Base-by-base conservation (phyloP, 1,284 basidiomycete species). In the Tilletia indica region DNA sequence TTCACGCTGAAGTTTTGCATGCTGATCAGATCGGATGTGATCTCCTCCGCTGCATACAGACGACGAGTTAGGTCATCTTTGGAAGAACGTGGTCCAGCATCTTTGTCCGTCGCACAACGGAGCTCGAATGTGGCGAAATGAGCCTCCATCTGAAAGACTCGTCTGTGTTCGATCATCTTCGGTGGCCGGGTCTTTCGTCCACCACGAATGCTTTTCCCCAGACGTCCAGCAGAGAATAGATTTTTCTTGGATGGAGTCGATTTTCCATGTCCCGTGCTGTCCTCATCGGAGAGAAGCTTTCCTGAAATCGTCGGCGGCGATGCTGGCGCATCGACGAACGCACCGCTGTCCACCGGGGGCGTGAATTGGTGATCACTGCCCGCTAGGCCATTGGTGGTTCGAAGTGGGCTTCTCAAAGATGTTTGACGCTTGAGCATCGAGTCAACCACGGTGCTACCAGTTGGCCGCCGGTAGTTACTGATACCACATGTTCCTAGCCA, bases 401-500 rank as follows among this genome's bases (percentile, higher is more conserved):
- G 42, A 45, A 45, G 14, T 45, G 42, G 14, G 42, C 42, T 45
- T 8, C 42, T 14, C 51, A 54, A 25, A 11, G 51, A 54, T 6
- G 12, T 25, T 54, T 6, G 16, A 8, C 51, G 51, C 21, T 54
- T 19, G 6, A 6, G 8, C 12, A 8, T 11, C 51, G 16, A 6
- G 21, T 19, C 51, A 54, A n/a, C 51, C n/a, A 8, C 51, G 8
- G 51, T 45, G 3, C 16, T 19, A 45, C 38, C 9, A 45, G 68
- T 71, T 12, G 25, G 21, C 4, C 71, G 48, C 5, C 75, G 31
- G 48, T 70, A 45, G 31, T 67, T 67, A 36, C 63, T 51, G 48
- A 78, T 38, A 5, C 82, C 81, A 71, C 81, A 83, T 0, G 80
- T 77, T 42, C 82, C 82, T 2, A 83, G 73, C 80, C 80, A 83